Base-by-base conservation (phyloP, 148 eudicot species). In the Vaccinium darrowii region DNA sequence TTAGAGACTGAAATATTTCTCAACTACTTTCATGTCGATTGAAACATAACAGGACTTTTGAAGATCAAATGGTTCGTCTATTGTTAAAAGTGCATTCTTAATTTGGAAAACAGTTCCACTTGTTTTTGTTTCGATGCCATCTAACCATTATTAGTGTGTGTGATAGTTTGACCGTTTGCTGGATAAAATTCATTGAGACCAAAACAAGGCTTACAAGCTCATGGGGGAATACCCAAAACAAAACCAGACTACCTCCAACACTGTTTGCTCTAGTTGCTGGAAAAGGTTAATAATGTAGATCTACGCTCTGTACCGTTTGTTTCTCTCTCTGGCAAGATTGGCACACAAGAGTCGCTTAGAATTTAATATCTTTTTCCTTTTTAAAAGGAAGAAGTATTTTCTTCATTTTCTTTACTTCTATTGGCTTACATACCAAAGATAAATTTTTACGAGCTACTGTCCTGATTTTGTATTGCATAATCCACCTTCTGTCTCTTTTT, bases 251-350 rank as follows among this genome's bases (percentile, higher is more conserved):
- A 77, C 36, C 57, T 10, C 15, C 80, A 77, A 49, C 9, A 43
- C 53, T 43, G 49, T 73, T 47, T 75, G 78, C n/a, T 75, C 27
- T 43, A 75, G 50, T 14, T 47, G 78, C 3, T 36, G 78, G 52
- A 47, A 47, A 75, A 43, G 49, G 49, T 19, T 11, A 25, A 25
- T 67, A 76, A n/a, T 43, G 60, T 47, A 53, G 50, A 78, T 53
- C 43, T 56, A 15, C 43, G 6, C 25, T 78, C 43, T 53, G 36
- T 78, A 12, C 8, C 25, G 12, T 21, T 11, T 43, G 52, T 78
- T 78, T 78, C 6, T 36, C 25, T 21, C 80, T 76, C 7, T 77
- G 81, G 14, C 57, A 12, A 52, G 81, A 51, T 78, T 52, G 81
- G 81, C 33, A 12, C 0, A 25, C 33, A 78, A 25, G 39, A 78